These are phyloP conservation scores for Gypsophila paniculata DNA, from an alignment of 179 eudicot species.

Conservation along the genomic window DNA sequence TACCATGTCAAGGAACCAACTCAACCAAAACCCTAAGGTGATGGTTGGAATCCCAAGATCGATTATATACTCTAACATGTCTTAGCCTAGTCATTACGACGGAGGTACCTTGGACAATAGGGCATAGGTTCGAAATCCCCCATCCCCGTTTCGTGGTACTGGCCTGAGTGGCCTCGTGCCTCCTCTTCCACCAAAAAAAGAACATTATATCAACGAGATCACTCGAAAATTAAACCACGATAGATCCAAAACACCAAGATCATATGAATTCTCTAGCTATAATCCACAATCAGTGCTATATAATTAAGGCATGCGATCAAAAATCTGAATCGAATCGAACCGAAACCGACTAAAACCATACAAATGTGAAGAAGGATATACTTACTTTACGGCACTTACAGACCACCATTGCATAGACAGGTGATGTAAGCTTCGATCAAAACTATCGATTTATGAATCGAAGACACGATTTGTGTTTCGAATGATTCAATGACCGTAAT, in stretches of 20 bases:
- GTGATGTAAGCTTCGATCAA: background rate
- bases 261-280: background rate
- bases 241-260: conserved; percentile 4
- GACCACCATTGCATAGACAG: conserved; percentile 72
- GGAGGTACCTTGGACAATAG: too few relatives aligned
- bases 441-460: background rate
- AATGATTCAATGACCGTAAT: background rate
- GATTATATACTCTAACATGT: too few relatives aligned
- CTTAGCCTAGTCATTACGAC: too few relatives aligned
- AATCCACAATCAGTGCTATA: background rate
- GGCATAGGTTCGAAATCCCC: too few relatives aligned
- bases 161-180: too few relatives aligned
- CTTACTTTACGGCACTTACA: conserved; percentile 93
- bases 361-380: background rate
- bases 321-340: background rate
- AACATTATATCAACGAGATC: background rate
- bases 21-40: too few relatives aligned
- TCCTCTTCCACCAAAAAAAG: too few relatives aligned
- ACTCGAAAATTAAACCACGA: background rate
- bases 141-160: too few relatives aligned
- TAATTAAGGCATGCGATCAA: background rate
- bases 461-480: too few relatives aligned
- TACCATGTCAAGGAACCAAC: too few relatives aligned
- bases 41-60: too few relatives aligned
- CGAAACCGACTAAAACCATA: background rate